Percentiles rank a stretch among this genome's conserved stretches.
phyloP scores from a whole-genome alignment of 768 basidiomycete species.

The Mycena crocata region DNA sequence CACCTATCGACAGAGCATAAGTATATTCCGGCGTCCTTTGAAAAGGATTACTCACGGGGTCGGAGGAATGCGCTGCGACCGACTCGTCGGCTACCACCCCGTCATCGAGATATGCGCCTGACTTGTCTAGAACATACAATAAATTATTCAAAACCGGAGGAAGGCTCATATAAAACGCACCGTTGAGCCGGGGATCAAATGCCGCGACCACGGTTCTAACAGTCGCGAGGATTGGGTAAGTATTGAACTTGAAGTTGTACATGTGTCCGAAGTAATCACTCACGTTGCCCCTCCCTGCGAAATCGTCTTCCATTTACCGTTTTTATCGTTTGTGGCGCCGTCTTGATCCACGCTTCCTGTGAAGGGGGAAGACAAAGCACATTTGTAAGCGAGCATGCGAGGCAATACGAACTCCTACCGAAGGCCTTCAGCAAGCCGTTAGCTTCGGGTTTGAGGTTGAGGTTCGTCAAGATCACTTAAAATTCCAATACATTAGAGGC shows the following conservation, averaged over 20 bases:
- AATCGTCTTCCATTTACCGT: conserved; percentile 17
- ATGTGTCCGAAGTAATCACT: too few species aligned
- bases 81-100: neutral
- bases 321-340: neutral
- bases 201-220: conserved; percentile 14
- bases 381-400: neutral
- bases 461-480: conserved; percentile 21
- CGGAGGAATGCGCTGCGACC: conserved; percentile 5
- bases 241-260: neutral
- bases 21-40: neutral
- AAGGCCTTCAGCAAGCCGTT: neutral
- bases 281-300: conserved; percentile 21
- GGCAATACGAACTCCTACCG: neutral
- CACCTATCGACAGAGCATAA: neutral
- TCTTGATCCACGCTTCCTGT: neutral
- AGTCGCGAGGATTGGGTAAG: too few species aligned
- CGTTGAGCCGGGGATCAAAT: conserved; percentile 9
- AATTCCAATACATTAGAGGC: too few species aligned
- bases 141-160: too few species aligned
- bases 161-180: neutral
- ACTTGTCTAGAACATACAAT: neutral
- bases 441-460: conserved; percentile 3
- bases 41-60: conserved; percentile 1
- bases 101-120: conserved; percentile 10
- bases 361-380: neutral